phyloP scores from a whole-genome alignment of 2,329 filamentous ascomycete genomes.

The Penicillium verrucosum region DNA sequence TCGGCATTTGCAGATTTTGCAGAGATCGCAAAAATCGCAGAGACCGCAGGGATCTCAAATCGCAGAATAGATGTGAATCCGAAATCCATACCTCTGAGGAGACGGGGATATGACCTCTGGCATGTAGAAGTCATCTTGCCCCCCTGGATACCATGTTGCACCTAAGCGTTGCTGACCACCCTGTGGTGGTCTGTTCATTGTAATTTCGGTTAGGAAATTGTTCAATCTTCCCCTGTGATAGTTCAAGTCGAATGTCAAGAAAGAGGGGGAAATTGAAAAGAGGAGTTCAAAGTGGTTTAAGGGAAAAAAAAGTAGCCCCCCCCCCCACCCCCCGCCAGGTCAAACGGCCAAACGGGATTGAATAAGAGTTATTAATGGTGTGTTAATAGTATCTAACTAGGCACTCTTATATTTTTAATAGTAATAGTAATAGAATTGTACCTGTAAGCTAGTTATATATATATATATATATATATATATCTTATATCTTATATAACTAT shows the following conservation, averaged over 20 bases:
- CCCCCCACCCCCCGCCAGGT: neutral
- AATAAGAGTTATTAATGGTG: neutral
- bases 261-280: constrained; percentile 1
- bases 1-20: constrained; percentile 13
- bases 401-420: neutral
- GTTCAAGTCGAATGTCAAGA: neutral
- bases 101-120: constrained; percentile 67
- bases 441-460: neutral
- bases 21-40: neutral
- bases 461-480: neutral
- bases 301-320: neutral
- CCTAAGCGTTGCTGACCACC: constrained; percentile 46
- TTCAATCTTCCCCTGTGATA: neutral
- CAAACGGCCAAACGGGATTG: neutral
- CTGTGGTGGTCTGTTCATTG: constrained; percentile 39
- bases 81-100: constrained; percentile 58
- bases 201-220: constrained; percentile 3
- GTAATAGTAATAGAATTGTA: neutral
- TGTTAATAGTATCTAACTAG: neutral
- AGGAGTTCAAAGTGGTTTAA: neutral
- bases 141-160: constrained; percentile 67
- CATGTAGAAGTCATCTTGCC: constrained; percentile 66
- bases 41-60: neutral
- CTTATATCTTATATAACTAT: too few relatives aligned
- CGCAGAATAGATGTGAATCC: neutral